phyloP scores from a whole-genome alignment of 2,329 filamentous ascomycete genomes.

The Beauveria sp. region DNA sequence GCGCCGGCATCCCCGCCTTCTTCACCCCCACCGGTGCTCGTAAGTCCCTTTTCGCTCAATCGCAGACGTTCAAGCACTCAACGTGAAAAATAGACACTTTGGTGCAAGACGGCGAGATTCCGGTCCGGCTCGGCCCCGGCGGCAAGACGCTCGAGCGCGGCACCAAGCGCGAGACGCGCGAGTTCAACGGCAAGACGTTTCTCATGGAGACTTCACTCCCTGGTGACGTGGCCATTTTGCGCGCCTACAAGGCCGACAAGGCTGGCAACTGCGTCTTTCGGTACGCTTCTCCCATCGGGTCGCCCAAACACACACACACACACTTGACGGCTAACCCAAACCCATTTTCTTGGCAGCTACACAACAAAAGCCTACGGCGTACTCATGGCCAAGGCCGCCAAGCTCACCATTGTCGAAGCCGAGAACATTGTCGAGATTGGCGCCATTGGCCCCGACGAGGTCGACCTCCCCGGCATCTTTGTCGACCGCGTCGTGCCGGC shows the following conservation, averaged over 20 bases:
- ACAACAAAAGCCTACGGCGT: constrained; percentile 69
- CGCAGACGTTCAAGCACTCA: too few species aligned
- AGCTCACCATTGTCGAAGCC: constrained; percentile 72
- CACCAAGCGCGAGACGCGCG: constrained; percentile 59
- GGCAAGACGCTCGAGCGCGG: constrained; percentile 57
- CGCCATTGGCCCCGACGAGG: constrained; percentile 62
- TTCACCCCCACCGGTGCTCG: constrained; percentile 66
- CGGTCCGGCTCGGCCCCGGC: constrained; percentile 49
- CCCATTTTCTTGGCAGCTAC: constrained; percentile 34
- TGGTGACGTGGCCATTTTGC: constrained; percentile 69
- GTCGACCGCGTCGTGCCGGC: constrained; percentile 74
- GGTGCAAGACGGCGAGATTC: constrained; percentile 61
- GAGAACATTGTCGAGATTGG: constrained; percentile 75
- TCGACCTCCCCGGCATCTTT: constrained; percentile 76
- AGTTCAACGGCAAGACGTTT: constrained; percentile 65
- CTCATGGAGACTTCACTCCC: constrained; percentile 71
- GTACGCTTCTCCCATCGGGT: constrained; percentile 23
- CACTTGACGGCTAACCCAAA: background rate
- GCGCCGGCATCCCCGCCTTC: constrained; percentile 72
- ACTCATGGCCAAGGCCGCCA: constrained; percentile 75
- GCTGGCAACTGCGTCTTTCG: constrained; percentile 75
- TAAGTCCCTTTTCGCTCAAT: constrained; percentile 27
- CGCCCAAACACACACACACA: background rate
- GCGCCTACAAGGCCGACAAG: constrained; percentile 69
- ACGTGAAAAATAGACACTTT: constrained; percentile 42